These are phyloP conservation scores for Galerina sulciceps DNA, from an alignment of 768 basidiomycete genomes.

Conservation along the genomic window DNA sequence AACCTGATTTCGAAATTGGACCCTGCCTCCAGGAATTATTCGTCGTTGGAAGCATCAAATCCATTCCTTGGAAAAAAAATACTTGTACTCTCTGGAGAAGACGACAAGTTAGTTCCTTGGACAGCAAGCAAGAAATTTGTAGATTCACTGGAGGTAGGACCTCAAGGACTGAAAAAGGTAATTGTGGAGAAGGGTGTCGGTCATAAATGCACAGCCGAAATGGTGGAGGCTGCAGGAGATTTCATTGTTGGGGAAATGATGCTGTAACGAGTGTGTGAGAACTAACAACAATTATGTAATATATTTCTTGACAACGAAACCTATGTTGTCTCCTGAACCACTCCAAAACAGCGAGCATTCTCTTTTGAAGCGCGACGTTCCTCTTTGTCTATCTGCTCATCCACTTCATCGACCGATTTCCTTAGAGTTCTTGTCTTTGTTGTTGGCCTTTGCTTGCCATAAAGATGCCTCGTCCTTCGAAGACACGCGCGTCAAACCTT, in stretches of 20 bases:
- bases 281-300: background rate
- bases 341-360: background rate
- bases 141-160: constrained; percentile 54
- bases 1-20: constrained; percentile 49
- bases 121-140: constrained; percentile 59
- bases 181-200: constrained; percentile 59
- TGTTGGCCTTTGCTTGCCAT: background rate
- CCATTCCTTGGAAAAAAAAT: constrained; percentile 76
- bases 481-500: constrained; percentile 38
- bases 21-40: constrained; percentile 47
- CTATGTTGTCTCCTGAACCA: constrained; percentile 15
- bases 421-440: background rate
- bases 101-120: constrained; percentile 73
- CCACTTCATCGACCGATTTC: background rate
- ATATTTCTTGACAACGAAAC: constrained; percentile 23
- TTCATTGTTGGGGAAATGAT: constrained; percentile 34
- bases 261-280: background rate
- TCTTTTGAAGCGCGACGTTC: background rate
- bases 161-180: constrained; percentile 57
- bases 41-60: constrained; percentile 34
- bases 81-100: constrained; percentile 69
- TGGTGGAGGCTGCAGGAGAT: constrained; percentile 52
- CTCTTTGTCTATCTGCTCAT: background rate
- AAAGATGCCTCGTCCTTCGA: constrained; percentile 64
- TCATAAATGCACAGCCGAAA: constrained; percentile 64